Base-by-base conservation (phyloP, 1,284 basidiomycete species). In the Heterobasidion occidentale region DNA sequence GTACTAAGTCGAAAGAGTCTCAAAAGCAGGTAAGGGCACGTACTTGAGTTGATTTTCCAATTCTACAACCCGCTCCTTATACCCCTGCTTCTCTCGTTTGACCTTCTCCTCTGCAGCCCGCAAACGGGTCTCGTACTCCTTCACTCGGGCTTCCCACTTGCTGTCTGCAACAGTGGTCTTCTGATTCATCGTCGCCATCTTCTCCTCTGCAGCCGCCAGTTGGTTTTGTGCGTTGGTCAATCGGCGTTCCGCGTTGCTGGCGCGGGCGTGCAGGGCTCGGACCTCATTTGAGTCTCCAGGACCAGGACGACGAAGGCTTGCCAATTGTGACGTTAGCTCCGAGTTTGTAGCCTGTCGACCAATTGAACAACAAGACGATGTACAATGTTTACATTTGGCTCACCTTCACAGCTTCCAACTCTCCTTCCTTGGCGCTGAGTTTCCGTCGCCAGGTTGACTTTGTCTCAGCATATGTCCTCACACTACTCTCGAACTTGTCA, bases 71-170 rank as follows among this genome's bases (percentile, higher is more conserved):
- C 88, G 74, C 73, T 99, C 96, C 75, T 98, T 98, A 44, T 90
- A 86, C 3, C 96, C 96, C 66, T 98, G 94, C 60, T 92, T 79
- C 74, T 98, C 96, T 48, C 94, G 79, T 79, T 98, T 99, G 63
- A 95, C 85, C 69, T 88, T 89, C 77, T 99, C 96, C 65, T 96
- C 94, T 0, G 93, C 92, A 0, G 86, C 83, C 68, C 86, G 88
- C 63, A 94, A 70, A 15, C 93, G 75, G 20, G 81, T 68, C 72
- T 99, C 94, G 64, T 94, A 94, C 72, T 98, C 94, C 69, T 88
- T 89, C 51, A 97, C 90, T 14, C 94, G 78, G 0, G 86, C 92
- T 66, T 95, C 95, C 94, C 93, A 98, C 71, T 92, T 97, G 59
- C 70, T 75, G 66, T 94, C 93, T 0, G 90, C 87, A 0, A 72